Base-by-base conservation (phyloP, 441 rosid genomes). In the Pelargonium myrrhifolium region DNA sequence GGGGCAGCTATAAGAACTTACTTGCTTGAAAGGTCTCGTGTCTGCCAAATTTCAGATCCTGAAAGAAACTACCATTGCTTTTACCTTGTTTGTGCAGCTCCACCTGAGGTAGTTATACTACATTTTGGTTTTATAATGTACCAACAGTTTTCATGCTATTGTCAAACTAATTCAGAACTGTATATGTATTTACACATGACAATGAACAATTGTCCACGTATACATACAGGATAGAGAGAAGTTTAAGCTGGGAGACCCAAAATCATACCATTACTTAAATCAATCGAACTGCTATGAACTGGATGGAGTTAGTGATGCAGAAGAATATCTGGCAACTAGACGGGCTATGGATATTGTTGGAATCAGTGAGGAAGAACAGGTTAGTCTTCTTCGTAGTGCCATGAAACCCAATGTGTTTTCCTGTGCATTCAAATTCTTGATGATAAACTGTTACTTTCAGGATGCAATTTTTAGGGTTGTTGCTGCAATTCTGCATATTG, bases 331-430 rank as follows among this genome's bases (percentile, higher is more conserved):
- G 66, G 98, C 97, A 69, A 94, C 97, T 74, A 89, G 97, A 77
- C 80, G 99, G 80, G 99, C 99, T 60, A 94, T 94, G 99, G 99
- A 94, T 80, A 61, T 94, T 39, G 99, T 94, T 70, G 99, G 99
- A 81, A 90, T 94, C 81, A 88, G 86, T 69, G 97, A 85, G 76
- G 89, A 94, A 74, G 94, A 92, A 68, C 99, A 94, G 96, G 99
- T 94, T 68, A 62, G 84, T 72, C 61, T 75, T 73, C 65, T 47
- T 7, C 71, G 71, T 62, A 28, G 39, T 69, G 43, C 62, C 56
- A 64, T 62, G 9, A 35, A 67, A 21, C 63, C 55, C 15, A 64
- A 64, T 0, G 69, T 35, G 42, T 67, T 71, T 68, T 43, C 79
- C 21, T 49, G 69, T 58, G 68, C 72, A 31, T 66, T 68, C 68